phyloP scores from a whole-genome alignment of 2,329 filamentous ascomycete genomes.

The Colletotrichum godetiae region DNA sequence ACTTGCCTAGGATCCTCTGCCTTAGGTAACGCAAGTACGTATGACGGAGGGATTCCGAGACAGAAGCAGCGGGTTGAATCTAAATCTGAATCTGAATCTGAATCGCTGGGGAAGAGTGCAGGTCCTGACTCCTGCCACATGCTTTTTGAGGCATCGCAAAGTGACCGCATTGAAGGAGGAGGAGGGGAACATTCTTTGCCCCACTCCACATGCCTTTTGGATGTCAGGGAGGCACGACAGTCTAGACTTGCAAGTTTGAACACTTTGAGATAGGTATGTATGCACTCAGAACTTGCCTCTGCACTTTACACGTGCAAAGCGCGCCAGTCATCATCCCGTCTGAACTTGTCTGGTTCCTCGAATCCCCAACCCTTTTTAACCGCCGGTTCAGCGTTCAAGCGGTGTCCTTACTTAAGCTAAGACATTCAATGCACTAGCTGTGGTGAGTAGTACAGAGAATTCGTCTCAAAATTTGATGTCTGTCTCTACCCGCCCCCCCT shows the following conservation, averaged over 20 bases:
- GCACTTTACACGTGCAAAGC: conserved; percentile 9
- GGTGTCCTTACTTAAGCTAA: neutral
- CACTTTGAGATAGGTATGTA: neutral
- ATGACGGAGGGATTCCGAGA: neutral
- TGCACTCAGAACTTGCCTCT: neutral
- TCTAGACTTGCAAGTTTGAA: neutral
- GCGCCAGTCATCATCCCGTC: neutral
- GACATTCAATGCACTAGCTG: neutral
- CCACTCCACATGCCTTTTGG: neutral
- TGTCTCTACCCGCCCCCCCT: neutral
- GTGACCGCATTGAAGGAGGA: neutral
- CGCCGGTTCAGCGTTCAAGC: neutral
- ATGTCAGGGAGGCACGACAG: neutral
- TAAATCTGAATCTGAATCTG: neutral
- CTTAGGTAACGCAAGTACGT: neutral
- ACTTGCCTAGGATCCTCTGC: neutral
- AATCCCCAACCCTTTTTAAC: conserved; percentile 21
- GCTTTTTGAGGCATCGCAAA: conserved; percentile 2
- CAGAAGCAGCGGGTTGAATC: neutral
- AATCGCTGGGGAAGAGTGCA: neutral
- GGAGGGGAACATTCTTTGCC: neutral
- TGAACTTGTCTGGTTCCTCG: neutral
- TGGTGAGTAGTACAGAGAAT: neutral
- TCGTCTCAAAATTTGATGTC: conserved; percentile 7
- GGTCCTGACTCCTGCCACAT: conserved; percentile 14